A percentile compares a stretch with the other conserved stretches of the same genome.
phyloP scores from a whole-genome alignment of 768 basidiomycete species.

The Clitopilus hobsonii region DNA sequence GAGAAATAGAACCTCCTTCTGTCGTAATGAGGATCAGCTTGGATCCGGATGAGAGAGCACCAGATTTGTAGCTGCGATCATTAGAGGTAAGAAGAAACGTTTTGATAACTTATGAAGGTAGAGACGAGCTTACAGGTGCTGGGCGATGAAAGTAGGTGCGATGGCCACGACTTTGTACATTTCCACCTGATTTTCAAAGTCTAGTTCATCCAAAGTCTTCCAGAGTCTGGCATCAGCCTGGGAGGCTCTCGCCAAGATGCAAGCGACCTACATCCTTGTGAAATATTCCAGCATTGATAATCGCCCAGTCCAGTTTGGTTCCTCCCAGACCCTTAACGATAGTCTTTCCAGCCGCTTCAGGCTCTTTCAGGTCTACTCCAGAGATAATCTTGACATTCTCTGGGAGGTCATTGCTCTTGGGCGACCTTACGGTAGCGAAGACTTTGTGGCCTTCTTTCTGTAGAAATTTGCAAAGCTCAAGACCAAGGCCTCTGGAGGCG shows the following conservation, averaged over 20 bases:
- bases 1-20: conserved; percentile 39
- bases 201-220: conserved; percentile 29
- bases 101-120: neutral
- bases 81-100: no score
- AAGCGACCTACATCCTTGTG: conserved; percentile 29
- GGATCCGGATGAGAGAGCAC: conserved; percentile 20
- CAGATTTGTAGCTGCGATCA: conserved; percentile 13
- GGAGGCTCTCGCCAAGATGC: neutral
- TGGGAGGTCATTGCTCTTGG: conserved; percentile 19
- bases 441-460: conserved; percentile 21
- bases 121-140: conserved; percentile 16
- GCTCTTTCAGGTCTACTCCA: conserved; percentile 27
- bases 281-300: conserved; percentile 34
- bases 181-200: conserved; percentile 32
- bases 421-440: conserved; percentile 33
- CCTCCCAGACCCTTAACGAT: conserved; percentile 29
- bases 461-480: conserved; percentile 27
- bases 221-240: neutral
- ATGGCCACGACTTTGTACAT: conserved; percentile 44
- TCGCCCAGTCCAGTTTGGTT: conserved; percentile 25
- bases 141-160: conserved; percentile 33
- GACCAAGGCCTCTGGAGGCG: conserved; percentile 40
- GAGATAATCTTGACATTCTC: conserved; percentile 29
- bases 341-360: conserved; percentile 26
- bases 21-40: conserved; percentile 40